These are phyloP conservation scores for Cyathus striatus DNA, from an alignment of 768 basidiomycete genomes.

Conservation along the genomic window DNA sequence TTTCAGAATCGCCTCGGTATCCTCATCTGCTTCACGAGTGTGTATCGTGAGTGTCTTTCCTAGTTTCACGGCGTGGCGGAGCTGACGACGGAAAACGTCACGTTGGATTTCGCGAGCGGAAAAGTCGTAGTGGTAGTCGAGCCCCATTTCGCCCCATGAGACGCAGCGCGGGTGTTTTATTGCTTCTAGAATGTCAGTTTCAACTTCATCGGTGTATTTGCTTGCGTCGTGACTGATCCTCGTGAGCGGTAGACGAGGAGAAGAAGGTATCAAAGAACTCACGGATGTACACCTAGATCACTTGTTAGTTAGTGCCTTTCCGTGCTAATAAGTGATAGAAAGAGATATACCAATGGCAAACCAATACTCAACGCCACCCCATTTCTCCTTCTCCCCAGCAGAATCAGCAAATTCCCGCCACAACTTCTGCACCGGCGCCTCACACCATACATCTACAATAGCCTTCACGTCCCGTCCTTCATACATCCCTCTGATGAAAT, in stretches of 20 bases:
- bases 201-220: conserved; percentile 61
- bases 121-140: conserved; percentile 81
- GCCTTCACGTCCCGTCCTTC: conserved; percentile 50
- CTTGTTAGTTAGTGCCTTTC: background rate
- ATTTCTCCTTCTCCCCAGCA: conserved; percentile 48
- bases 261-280: no score
- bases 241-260: no score
- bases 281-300: conserved; percentile 67
- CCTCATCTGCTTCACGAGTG: conserved; percentile 80
- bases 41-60: conserved; percentile 83
- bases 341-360: conserved; percentile 68
- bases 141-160: conserved; percentile 85
- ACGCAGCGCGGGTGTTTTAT: conserved; percentile 80
- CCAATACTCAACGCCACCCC: conserved; percentile 74
- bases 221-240: conserved; percentile 66
- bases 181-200: conserved; percentile 65
- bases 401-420: conserved; percentile 78
- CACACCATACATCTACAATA: conserved; percentile 88
- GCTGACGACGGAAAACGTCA: conserved; percentile 61
- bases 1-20: conserved; percentile 75
- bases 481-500: conserved; percentile 65
- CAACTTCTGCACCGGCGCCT: conserved; percentile 56
- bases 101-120: conserved; percentile 70
- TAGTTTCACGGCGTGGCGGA: conserved; percentile 60
- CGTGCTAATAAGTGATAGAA: background rate